Conservation (phyloP, 371 early-diverging fungal species). For the Syncephalis fuscata region DNA sequence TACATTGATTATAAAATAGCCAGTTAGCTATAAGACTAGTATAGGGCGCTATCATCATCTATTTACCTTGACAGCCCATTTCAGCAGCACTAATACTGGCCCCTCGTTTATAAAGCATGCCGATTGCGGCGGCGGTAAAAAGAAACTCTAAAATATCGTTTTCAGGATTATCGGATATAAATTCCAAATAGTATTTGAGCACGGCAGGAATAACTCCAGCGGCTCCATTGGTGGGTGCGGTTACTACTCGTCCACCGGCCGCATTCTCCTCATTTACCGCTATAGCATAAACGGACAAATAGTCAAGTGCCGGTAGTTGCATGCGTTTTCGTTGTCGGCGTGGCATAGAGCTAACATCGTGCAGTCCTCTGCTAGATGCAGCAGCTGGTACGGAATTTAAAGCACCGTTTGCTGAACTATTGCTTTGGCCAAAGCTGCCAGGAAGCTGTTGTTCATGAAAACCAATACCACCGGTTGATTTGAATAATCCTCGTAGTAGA, state of each 20-base stretch:
- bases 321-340: constrained; percentile 21
- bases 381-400: not conserved
- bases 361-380: constrained; percentile 4
- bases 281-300: constrained; percentile 85
- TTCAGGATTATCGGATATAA: constrained; percentile 73
- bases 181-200: constrained; percentile 87
- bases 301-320: constrained; percentile 71
- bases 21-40: not conserved
- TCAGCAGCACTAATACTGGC: constrained; percentile 90
- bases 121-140: constrained; percentile 82
- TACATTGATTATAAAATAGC: not conserved
- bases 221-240: constrained; percentile 88
- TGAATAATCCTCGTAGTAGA: constrained; percentile 59
- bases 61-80: constrained; percentile 80
- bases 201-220: constrained; percentile 91
- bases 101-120: constrained; percentile 91
- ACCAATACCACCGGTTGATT: constrained; percentile 3
- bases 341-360: constrained; percentile 7
- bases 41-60: too few species aligned
- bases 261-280: constrained; percentile 97
- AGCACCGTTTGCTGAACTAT: constrained; percentile 13
- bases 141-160: constrained; percentile 83
- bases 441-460: constrained; percentile 4
- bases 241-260: constrained; percentile 85
- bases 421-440: constrained; percentile 8